Conservation (phyloP, 2,329 filamentous ascomycete species). For the Mycocentrospora acerina region DNA sequence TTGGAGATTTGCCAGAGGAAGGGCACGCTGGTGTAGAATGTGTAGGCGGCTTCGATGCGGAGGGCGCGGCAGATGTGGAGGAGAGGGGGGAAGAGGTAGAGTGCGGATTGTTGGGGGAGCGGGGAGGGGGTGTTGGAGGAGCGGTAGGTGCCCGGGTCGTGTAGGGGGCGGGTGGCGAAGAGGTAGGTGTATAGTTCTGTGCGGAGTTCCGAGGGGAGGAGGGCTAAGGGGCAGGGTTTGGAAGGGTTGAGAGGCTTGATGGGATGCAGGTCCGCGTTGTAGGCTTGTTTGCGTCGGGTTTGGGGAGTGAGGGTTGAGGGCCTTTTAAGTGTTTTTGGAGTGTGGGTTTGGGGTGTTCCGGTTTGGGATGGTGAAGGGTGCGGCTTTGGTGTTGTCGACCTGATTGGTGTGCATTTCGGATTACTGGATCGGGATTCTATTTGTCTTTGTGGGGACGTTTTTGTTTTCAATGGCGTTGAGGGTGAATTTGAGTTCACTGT, state of each 20-base stretch:
- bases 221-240: conserved; percentile 17
- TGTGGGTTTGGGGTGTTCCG: no score
- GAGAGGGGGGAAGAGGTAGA: conserved; percentile 12
- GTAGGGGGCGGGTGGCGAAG: conserved; percentile 4
- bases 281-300: conserved; percentile 6
- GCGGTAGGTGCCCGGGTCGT: conserved; percentile 3
- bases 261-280: conserved; percentile 11
- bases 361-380: no score
- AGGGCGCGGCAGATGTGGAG: conserved; percentile 26
- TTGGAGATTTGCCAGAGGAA: conserved; percentile 20
- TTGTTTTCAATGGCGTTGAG: neutral
- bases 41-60: conserved; percentile 31
- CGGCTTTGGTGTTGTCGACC: no score
- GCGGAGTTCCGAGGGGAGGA: conserved; percentile 25
- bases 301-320: conserved; percentile 13
- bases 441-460: neutral
- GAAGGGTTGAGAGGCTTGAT: conserved; percentile 16
- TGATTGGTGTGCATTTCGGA: no score
- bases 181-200: conserved; percentile 18
- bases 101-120: neutral
- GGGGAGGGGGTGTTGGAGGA: conserved; percentile 3
- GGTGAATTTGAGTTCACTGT: neutral
- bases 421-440: neutral
- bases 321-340: conserved; percentile 9
- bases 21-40: conserved; percentile 20